These are phyloP conservation scores for Aspergillus sp. DNA, from an alignment of 2,329 filamentous ascomycete species.

Conservation along the genomic window DNA sequence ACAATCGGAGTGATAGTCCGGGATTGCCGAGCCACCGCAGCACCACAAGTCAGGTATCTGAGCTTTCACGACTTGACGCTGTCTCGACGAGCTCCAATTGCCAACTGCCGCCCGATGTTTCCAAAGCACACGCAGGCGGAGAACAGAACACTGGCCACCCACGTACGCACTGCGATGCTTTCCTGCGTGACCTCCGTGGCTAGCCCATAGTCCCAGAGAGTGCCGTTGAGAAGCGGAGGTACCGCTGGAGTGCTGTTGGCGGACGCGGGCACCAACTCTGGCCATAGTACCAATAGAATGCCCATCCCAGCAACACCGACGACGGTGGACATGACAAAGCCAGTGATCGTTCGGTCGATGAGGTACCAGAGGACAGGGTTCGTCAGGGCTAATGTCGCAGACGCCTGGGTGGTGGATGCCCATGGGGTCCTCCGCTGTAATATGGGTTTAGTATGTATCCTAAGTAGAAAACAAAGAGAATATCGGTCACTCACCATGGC, in stretches of 20 bases:
- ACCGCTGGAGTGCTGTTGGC: constrained; percentile 41
- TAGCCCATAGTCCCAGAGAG: constrained; percentile 29
- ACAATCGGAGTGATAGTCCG: background rate
- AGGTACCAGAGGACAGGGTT: constrained; percentile 97
- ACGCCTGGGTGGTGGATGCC: constrained; percentile 92
- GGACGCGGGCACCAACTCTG: constrained; percentile 72
- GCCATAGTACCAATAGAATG: constrained; percentile 70
- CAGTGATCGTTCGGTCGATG: constrained; percentile 83
- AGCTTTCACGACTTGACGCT: constrained; percentile 16
- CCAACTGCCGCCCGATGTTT: constrained; percentile 81
- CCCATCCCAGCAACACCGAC: constrained; percentile 74
- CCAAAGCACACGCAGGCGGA: constrained; percentile 95
- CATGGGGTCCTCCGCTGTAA: constrained; percentile 79
- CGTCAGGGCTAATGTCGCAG: constrained; percentile 79
- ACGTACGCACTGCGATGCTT: constrained; percentile 66
- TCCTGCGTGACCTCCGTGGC: constrained; percentile 44
- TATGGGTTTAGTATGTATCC: background rate
- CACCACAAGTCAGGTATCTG: background rate
- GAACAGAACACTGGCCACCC: constrained; percentile 91
- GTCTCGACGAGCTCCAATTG: constrained; percentile 43
- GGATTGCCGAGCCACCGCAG: background rate
- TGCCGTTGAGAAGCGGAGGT: constrained; percentile 24
- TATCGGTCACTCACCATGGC: constrained; percentile 66
- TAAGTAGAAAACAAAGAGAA: constrained; percentile 6
- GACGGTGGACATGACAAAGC: constrained; percentile 72